These are phyloP conservation scores for Pythium diclinum DNA, from an alignment of 352 stramenopile genomes.

Conservation along the genomic window DNA sequence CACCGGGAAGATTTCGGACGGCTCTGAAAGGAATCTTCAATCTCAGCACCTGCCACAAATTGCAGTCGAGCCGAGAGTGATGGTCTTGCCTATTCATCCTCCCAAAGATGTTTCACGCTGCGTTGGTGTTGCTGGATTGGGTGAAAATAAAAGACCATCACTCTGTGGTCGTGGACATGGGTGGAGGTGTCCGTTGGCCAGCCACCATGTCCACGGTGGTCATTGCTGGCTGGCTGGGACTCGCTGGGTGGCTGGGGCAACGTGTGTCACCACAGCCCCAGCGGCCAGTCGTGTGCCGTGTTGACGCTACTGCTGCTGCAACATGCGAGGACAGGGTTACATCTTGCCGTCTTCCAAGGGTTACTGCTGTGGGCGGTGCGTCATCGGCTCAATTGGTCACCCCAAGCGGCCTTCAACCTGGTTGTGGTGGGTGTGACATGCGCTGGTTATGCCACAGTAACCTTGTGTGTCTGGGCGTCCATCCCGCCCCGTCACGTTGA, in stretches of 20 bases:
- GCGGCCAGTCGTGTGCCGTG: not conserved
- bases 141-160: constrained; percentile 11
- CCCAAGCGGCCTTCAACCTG: not conserved
- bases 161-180: constrained; percentile 16
- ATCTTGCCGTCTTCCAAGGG: not conserved
- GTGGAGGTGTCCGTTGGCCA: constrained; percentile 18
- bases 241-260: constrained; percentile 8
- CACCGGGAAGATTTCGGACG: constrained; percentile 8
- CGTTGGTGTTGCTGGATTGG: not conserved
- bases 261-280: constrained; percentile 2
- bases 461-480: too few species aligned
- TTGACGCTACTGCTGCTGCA: not conserved
- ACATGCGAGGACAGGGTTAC: not conserved
- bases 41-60: not conserved
- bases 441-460: not conserved
- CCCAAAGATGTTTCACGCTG: not conserved
- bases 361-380: not conserved
- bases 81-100: not conserved
- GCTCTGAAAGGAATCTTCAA: constrained; percentile 20
- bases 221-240: not conserved
- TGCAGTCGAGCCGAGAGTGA: not conserved
- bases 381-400: not conserved
- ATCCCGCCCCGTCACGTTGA: not conserved
- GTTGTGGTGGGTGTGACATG: not conserved
- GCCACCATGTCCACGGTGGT: constrained; percentile 11